Conservation (phyloP, 306 rosid genomes). For the Purshia tridentata region DNA sequence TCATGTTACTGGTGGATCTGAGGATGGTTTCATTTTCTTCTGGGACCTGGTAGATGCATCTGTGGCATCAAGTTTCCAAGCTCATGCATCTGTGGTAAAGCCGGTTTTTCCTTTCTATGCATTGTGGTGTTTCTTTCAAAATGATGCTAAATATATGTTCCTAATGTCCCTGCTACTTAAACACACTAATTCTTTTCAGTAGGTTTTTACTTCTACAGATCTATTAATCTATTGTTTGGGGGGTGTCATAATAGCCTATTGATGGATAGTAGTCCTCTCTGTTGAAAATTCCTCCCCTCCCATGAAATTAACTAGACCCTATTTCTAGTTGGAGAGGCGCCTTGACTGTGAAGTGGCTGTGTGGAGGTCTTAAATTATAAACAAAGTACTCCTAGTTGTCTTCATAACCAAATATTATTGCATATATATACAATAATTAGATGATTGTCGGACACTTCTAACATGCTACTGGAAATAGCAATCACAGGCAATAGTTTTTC, state of each 20-base stretch:
- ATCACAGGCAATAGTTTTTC: background rate
- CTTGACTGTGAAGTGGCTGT: background rate
- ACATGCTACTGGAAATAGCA: background rate
- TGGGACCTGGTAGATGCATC: constrained; percentile 96
- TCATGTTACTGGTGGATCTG: constrained; percentile 86
- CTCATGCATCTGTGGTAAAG: constrained; percentile 85
- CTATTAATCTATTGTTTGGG: background rate
- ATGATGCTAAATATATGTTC: constrained; percentile 21
- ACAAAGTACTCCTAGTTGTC: background rate
- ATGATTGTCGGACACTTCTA: too few relatives aligned
- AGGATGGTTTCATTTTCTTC: constrained; percentile 81
- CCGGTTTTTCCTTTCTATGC: background rate
- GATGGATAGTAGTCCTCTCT: background rate
- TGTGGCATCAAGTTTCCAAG: constrained; percentile 71
- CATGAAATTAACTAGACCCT: background rate
- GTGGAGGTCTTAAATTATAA: background rate
- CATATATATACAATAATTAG: too few relatives aligned
- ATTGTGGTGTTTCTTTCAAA: background rate
- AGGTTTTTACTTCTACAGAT: background rate
- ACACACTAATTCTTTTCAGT: background rate
- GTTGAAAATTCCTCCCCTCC: background rate
- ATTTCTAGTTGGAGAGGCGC: background rate
- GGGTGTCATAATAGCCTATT: background rate
- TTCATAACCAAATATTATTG: background rate
- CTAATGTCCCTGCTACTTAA: constrained; percentile 6